These are phyloP conservation scores for Candolleomyces efflorescens DNA, from an alignment of 768 basidiomycete species.

Conservation along the genomic window DNA sequence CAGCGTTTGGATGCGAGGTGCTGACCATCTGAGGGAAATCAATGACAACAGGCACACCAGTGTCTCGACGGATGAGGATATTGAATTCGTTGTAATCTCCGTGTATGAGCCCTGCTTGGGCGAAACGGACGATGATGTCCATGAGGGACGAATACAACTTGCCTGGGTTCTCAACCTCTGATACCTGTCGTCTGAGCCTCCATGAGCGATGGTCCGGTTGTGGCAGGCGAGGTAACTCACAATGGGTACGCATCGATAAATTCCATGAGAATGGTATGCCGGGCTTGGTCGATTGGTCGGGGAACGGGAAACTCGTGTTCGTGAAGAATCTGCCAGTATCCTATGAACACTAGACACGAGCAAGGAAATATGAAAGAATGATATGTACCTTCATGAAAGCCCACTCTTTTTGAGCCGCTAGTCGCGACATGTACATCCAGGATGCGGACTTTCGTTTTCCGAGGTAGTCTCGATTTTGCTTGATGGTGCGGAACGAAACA, in stretches of 20 bases:
- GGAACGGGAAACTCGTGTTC: slow-evolving; percentile 94
- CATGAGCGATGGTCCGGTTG: slow-evolving; percentile 6
- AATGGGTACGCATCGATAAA: slow-evolving; percentile 92
- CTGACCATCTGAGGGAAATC: slow-evolving; percentile 99
- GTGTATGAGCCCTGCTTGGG: slow-evolving; percentile 92
- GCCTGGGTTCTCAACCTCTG: slow-evolving; percentile 79
- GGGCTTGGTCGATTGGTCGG: slow-evolving; percentile 86
- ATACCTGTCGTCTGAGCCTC: slow-evolving; percentile 72
- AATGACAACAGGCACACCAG: slow-evolving; percentile 80
- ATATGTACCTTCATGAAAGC: slow-evolving; percentile 90
- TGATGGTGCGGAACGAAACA: slow-evolving; percentile 96
- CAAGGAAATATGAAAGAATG: background rate
- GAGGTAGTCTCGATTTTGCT: slow-evolving; percentile 93
- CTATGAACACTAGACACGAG: background rate
- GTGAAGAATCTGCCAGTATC: slow-evolving; percentile 64
- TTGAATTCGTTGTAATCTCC: slow-evolving; percentile 99
- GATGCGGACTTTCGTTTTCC: slow-evolving; percentile 94
- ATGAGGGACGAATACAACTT: slow-evolving; percentile 88
- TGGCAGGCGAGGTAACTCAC: slow-evolving; percentile 41
- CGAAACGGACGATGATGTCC: slow-evolving; percentile 95
- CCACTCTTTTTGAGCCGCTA: slow-evolving; percentile 97
- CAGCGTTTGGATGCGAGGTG: slow-evolving; percentile 94
- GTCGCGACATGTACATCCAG: slow-evolving; percentile 99
- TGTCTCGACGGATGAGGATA: slow-evolving; percentile 81
- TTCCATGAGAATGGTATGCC: slow-evolving; percentile 96